Conservation (phyloP, 768 basidiomycete genomes). For the Tylopilus cervinicoccineus region DNA sequence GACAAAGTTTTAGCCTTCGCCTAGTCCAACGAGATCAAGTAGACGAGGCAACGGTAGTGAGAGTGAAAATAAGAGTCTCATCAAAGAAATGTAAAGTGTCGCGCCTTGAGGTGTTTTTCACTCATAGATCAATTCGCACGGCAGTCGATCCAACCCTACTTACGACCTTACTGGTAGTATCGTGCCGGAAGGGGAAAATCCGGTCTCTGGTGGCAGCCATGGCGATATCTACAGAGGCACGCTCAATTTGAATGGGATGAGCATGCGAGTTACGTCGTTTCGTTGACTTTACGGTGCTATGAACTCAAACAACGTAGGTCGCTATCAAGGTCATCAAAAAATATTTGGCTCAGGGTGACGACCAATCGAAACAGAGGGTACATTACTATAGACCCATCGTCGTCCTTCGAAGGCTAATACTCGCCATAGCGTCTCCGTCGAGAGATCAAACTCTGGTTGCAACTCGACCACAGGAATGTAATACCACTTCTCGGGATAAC, state of each 20-base stretch:
- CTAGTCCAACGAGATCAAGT: conserved; percentile 1
- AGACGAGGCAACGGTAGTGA: neutral
- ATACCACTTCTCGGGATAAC: conserved; percentile 28
- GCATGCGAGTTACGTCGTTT: conserved; percentile 8
- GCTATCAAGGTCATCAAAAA: conserved; percentile 25
- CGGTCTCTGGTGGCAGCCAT: conserved; percentile 19
- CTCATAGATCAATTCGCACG: neutral
- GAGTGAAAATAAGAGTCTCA: conserved; percentile 3
- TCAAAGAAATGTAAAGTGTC: conserved; percentile 11
- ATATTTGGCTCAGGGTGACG: conserved; percentile 14
- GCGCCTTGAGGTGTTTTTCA: neutral
- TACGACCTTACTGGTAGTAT: conserved; percentile 17
- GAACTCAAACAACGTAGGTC: conserved; percentile 10
- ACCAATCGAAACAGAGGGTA: conserved; percentile 15
- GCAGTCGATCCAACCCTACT: conserved; percentile 9
- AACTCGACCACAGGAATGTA: conserved; percentile 29
- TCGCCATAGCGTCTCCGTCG: conserved; percentile 20
- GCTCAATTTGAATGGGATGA: conserved; percentile 9
- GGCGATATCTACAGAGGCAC: conserved; percentile 19
- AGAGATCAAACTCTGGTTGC: conserved; percentile 30
- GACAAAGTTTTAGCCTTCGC: neutral
- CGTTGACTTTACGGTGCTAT: neutral
- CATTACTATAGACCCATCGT: neutral
- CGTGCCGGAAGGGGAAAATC: conserved; percentile 4
- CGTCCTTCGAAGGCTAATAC: neutral